Base-by-base conservation (phyloP, 352 stramenopile species). In the Phytophthora pinifolia region DNA sequence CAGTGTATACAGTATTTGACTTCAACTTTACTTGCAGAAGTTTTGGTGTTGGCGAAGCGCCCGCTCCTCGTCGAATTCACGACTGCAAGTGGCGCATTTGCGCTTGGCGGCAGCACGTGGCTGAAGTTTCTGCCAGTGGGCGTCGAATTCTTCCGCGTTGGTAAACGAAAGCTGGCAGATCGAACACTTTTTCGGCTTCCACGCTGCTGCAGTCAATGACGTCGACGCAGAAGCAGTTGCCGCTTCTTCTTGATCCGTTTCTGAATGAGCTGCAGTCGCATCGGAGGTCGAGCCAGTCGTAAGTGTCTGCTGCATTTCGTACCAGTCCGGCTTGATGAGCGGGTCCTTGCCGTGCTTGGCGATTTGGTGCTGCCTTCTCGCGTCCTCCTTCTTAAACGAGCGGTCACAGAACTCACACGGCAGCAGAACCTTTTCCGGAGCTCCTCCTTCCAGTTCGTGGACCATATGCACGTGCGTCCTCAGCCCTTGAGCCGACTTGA, bases 391-490 rank as follows among this genome's bases (percentile, higher is more conserved):
- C 44, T 77, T 86, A 49, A 96, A 96, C 22, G 63, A 79, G 29
- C 76, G 76, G 13, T 77, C 67, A 36, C 79, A 89, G 10, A 78
- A 54, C 6, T 47, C 56, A 45, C 77, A 82, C 31, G 67, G 58
- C 20, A 86, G 52, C 30, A 65, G 32, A 13, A 67, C 34, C 47
- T 54, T 50, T n/a, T 51, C 62, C 4, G 43, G 17, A 2, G 53
- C 33, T 37, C 32, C 46, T 6, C 48, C 49, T 67, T 77, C 62
- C 2, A 94, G 67, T 32, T 94, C 77, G 54, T 96, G 86, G n/a
- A 92, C 70, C 84, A 94, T 92, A 39, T 88, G 86, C 35, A 83
- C 64, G 57, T 94, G 85, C 34, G 83, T 96, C 54, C 77, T 74
- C 17, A 90, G 48, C 14, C 82, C 83, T 31, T 96, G 84, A 0